Conservation (phyloP, 805 yeast genomes). For the Sugiyamaella smithiae region DNA sequence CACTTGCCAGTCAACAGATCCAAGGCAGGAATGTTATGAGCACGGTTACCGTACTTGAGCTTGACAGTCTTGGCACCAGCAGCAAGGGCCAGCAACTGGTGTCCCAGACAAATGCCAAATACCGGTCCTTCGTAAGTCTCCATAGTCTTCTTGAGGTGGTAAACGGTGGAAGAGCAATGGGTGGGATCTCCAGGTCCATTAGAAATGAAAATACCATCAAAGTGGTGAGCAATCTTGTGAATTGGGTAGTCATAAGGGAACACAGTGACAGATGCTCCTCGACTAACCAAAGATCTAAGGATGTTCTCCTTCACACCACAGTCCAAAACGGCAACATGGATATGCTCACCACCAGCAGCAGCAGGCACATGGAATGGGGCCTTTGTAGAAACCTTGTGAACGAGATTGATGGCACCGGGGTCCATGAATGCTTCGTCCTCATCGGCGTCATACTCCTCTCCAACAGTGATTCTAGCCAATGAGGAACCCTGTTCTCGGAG, state of each 20-base stretch:
- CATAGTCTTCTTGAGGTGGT: conserved; percentile 70
- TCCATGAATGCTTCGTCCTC: conserved; percentile 88
- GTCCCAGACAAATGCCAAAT: conserved; percentile 97
- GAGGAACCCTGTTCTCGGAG: conserved; percentile 96
- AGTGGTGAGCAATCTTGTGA: conserved; percentile 83
- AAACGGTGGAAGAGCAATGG: conserved; percentile 76
- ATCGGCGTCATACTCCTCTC: conserved; percentile 87
- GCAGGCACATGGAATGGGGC: conserved; percentile 88
- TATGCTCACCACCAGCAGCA: conserved; percentile 42
- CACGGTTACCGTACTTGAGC: conserved; percentile 97
- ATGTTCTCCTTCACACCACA: conserved; percentile 99
- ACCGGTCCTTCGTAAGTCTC: conserved; percentile 72
- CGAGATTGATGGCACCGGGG: conserved; percentile 87
- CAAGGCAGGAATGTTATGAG: conserved; percentile 96
- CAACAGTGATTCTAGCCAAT: conserved; percentile 83
- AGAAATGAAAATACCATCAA: conserved; percentile 91
- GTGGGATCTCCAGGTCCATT: conserved; percentile 99
- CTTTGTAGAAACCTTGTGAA: conserved; percentile 90
- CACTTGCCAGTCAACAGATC: conserved; percentile 88
- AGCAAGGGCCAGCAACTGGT: conserved; percentile 92
- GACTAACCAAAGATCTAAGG: conserved; percentile 83
- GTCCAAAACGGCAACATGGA: conserved; percentile 90
- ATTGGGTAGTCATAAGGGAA: conserved; percentile 95
- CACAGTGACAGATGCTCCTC: conserved; percentile 96
- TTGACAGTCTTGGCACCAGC: conserved; percentile 90